Percentiles rank a stretch among this genome's conserved stretches.
Evolutionary conservation across 2,329 filamentous ascomycete species (phyloP).

Genomic region (Diaporthe helianthi): DNA sequence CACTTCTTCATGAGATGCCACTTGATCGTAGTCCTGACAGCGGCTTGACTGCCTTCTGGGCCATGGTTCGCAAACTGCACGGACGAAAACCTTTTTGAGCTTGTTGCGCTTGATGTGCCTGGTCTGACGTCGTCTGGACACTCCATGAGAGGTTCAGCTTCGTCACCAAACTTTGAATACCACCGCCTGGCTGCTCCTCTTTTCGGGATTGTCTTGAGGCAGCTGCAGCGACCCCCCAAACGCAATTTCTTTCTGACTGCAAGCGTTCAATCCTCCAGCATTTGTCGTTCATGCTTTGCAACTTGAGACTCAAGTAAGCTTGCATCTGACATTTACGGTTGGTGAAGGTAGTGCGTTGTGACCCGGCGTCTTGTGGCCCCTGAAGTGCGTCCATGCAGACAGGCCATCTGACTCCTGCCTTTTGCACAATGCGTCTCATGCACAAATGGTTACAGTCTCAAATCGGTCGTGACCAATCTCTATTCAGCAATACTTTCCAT

Average conservation of each 20-base stretch:
- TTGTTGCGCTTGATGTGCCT: conserved; percentile 26
- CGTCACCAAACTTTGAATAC: conserved; percentile 18
- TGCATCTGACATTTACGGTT: conserved; percentile 31
- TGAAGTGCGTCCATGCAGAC: conserved; percentile 12
- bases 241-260: conserved; percentile 5
- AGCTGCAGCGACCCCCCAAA: conserved; percentile 1
- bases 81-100: conserved; percentile 14
- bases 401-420: not conserved
- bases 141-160: not conserved
- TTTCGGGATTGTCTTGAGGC: not conserved
- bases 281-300: conserved; percentile 27
- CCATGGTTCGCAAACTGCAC: conserved; percentile 13
- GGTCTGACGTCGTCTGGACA: conserved; percentile 26
- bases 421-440: not conserved
- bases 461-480: not conserved
- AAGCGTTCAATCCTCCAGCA: conserved; percentile 16
- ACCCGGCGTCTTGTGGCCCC: not conserved
- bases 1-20: conserved; percentile 27
- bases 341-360: conserved; percentile 19
- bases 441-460: not conserved
- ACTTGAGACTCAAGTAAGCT: conserved; percentile 34
- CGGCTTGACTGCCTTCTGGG: conserved; percentile 24
- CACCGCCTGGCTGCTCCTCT: conserved; percentile 27
- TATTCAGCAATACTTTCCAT: conserved; percentile 7
- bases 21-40: conserved; percentile 33